A percentile compares a stretch with the other conserved stretches of the same genome.
phyloP scores from a whole-genome alignment of 352 stramenopile species.

The Phytophthora rubi region DNA sequence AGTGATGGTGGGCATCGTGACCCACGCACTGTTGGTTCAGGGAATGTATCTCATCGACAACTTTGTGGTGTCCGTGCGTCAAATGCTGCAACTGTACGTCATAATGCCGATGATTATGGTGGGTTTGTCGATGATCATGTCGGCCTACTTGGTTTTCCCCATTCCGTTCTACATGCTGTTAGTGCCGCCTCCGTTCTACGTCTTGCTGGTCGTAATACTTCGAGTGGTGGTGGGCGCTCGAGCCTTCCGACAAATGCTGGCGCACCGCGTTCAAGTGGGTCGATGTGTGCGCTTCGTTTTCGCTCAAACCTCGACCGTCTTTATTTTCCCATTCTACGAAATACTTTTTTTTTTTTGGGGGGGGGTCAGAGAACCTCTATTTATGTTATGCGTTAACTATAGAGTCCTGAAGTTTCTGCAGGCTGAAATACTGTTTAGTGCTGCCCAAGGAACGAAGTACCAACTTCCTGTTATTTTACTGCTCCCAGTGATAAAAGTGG shows the following conservation, averaged over 20 bases:
- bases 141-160: constrained; percentile 4
- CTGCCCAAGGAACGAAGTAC: background rate
- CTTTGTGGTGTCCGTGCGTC: background rate
- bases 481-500: constrained; percentile 31
- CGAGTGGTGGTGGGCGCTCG: constrained; percentile 2
- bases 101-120: background rate
- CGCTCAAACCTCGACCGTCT: constrained; percentile 7
- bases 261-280: constrained; percentile 1
- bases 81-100: constrained; percentile 1
- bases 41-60: constrained; percentile 11
- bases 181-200: constrained; percentile 1
- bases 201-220: constrained; percentile 11
- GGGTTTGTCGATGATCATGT: background rate
- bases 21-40: constrained; percentile 3
- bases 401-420: no score
- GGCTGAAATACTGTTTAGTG: constrained; percentile 11
- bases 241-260: constrained; percentile 11
- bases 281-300: constrained; percentile 15
- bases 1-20: constrained; percentile 7
- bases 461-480: constrained; percentile 14
- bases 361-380: no score
- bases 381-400: no score
- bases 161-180: constrained; percentile 16
- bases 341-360: no score
- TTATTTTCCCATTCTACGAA: constrained; percentile 25